Conservation (phyloP, 768 basidiomycete genomes). For the Hericium alpestre region DNA sequence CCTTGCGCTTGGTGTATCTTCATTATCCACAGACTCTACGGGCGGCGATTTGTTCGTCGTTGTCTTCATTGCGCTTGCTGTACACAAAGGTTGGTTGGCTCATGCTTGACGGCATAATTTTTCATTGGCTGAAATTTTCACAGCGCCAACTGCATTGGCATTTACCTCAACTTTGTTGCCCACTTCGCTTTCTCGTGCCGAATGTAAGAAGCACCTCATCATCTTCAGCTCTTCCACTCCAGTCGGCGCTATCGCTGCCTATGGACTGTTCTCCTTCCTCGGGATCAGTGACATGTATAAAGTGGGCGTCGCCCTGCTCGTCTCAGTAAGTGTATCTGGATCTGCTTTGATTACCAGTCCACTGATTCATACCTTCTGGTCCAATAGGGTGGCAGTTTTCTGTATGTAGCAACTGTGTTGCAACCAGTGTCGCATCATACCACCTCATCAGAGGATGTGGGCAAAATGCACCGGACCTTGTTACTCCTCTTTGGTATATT, state of each 20-base stretch:
- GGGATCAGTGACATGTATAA: constrained; percentile 37
- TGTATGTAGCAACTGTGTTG: constrained; percentile 90
- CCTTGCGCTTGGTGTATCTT: constrained; percentile 79
- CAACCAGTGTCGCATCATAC: constrained; percentile 48
- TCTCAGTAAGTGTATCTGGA: constrained; percentile 47
- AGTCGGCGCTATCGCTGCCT: constrained; percentile 68
- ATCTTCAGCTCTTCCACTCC: constrained; percentile 83
- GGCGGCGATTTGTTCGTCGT: constrained; percentile 53
- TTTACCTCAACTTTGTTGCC: constrained; percentile 79
- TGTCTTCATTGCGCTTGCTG: constrained; percentile 81
- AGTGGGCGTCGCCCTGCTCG: constrained; percentile 69
- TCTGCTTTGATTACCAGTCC: neutral
- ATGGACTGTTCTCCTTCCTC: constrained; percentile 48
- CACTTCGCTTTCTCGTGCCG: constrained; percentile 51
- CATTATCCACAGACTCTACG: constrained; percentile 25
- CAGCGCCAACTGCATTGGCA: constrained; percentile 87
- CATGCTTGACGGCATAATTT: neutral
- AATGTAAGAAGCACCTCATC: constrained; percentile 65
- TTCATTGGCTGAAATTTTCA: neutral
- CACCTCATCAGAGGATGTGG: constrained; percentile 2
- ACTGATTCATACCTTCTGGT: neutral
- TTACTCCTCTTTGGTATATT: constrained; percentile 10
- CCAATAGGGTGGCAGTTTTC: constrained; percentile 77
- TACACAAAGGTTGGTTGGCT: constrained; percentile 70
- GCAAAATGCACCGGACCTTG: constrained; percentile 6